A percentile compares a stretch with the other conserved stretches of the same genome.
Conservation (phyloP, 352 stramenopile species). For the Phytophthora crassamura region DNA sequence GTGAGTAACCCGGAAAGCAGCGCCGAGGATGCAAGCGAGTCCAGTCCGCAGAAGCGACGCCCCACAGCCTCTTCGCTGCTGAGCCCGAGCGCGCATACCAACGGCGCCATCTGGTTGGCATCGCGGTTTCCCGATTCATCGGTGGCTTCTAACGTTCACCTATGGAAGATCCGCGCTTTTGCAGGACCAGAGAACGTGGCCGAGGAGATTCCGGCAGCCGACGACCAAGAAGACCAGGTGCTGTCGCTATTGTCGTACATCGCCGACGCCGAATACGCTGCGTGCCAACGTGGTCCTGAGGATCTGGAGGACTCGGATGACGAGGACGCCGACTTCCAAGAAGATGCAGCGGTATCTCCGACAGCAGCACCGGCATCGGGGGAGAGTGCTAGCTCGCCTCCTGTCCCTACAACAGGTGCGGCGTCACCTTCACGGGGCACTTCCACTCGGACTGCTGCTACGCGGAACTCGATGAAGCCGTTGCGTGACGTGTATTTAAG, state of each 20-base stretch:
- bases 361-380: slow-evolving; percentile 11
- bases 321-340: slow-evolving; percentile 49
- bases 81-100: slow-evolving; percentile 30
- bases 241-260: slow-evolving; percentile 88
- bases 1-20: slow-evolving; percentile 18
- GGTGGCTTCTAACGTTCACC: slow-evolving; percentile 76
- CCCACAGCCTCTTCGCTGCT: slow-evolving; percentile 15
- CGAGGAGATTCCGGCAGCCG: slow-evolving; percentile 68
- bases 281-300: slow-evolving; percentile 61
- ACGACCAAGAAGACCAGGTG: slow-evolving; percentile 76
- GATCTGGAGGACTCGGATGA: slow-evolving; percentile 62
- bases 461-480: slow-evolving; percentile 71
- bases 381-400: neutral
- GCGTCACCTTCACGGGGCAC: slow-evolving; percentile 31
- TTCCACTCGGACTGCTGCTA: slow-evolving; percentile 58
- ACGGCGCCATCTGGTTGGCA: slow-evolving; percentile 80
- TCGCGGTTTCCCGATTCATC: slow-evolving; percentile 80
- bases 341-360: slow-evolving; percentile 20
- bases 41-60: slow-evolving; percentile 25
- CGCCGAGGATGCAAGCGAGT: slow-evolving; percentile 18
- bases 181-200: slow-evolving; percentile 43
- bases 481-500: slow-evolving; percentile 72
- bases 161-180: slow-evolving; percentile 86
- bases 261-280: slow-evolving; percentile 80
- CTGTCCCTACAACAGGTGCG: slow-evolving; percentile 1